Base-by-base conservation (phyloP, 805 yeast species). In the Lachancea waltii region DNA sequence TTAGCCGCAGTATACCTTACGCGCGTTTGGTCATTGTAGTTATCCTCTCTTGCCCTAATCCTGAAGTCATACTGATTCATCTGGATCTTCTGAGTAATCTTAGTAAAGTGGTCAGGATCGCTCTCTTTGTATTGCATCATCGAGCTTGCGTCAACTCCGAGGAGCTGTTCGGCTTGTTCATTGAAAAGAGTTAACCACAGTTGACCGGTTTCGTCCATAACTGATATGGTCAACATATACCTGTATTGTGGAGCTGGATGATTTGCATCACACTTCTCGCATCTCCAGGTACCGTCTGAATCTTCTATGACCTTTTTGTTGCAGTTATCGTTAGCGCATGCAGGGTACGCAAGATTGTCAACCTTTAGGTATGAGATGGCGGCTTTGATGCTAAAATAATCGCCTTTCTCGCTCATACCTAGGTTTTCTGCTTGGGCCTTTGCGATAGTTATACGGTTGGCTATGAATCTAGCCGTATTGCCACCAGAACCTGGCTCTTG, bases 101-200 rank as follows among this genome's bases (percentile, higher is more conserved):
- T 64, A 13, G 63, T 58, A 41, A 77, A 73, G 35, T 67, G 69
- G 7, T 62, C 58, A 25, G 70, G 69, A 37, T 70, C 73, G 40
- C 67, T 70, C 29, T 73, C 69, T 43, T 67, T 62, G 46, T 75
- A 47, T 41, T 62, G 62, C 33, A 67, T 63, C 43, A 87, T 62
- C 29, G 67, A 64, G 13, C 85, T 84, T 0, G 90, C 79, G 36
- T 69, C 64, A 20, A 75, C 69, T 1, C 80, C 85, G 38, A 90
- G 64, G 30, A 92, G 61, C 46, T 69, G 68, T 30, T 68, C 69
- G 1, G 95, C 97, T 45, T 81, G 83, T 13, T 82, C 90, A 59
- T 92, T 95, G 55, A 92, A 92, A 42, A 83, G 67, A 1, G 95
- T 81, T 22, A 85, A 65, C 94, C 96, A 87, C 43, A 87, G 58